These are phyloP conservation scores for Excoecaria cochinchinensis DNA, from an alignment of 345 rosid species.

Conservation along the genomic window DNA sequence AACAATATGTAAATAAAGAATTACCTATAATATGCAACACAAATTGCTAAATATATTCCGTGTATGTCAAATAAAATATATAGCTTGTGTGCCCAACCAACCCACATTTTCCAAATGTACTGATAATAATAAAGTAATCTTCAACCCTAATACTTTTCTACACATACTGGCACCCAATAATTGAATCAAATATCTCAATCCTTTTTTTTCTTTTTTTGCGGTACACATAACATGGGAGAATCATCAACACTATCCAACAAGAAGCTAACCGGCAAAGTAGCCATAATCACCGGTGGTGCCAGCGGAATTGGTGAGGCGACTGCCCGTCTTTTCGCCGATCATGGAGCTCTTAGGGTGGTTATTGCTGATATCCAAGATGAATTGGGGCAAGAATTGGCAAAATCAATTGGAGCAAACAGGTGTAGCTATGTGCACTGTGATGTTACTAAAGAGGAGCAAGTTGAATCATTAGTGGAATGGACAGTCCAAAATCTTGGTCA, in stretches of 20 bases:
- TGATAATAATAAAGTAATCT: no score
- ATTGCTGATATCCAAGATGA: constrained; percentile 41
- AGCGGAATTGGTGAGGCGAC: constrained; percentile 32
- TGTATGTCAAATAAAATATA: no score
- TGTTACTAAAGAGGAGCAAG: constrained; percentile 37
- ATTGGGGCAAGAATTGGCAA: constrained; percentile 21
- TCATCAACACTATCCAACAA: not conserved
- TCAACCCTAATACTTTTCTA: no score
- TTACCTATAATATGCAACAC: no score
- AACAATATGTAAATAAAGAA: no score
- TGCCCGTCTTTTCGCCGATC: constrained; percentile 21
- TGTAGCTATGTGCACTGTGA: constrained; percentile 35
- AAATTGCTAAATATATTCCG: no score
- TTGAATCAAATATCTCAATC: not conserved
- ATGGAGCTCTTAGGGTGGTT: constrained; percentile 27
- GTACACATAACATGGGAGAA: constrained; percentile 1
- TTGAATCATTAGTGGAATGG: constrained; percentile 30
- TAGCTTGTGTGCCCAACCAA: no score
- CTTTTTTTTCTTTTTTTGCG: not conserved
- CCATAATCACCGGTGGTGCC: constrained; percentile 31
- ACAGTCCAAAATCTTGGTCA: constrained; percentile 23
- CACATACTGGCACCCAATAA: no score
- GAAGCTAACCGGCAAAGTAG: constrained; percentile 22
- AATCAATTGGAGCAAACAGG: constrained; percentile 24
- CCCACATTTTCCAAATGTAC: no score